Conservation (phyloP, 1,139 yeast species). For the Saccharomycopsis hybrid region DNA sequence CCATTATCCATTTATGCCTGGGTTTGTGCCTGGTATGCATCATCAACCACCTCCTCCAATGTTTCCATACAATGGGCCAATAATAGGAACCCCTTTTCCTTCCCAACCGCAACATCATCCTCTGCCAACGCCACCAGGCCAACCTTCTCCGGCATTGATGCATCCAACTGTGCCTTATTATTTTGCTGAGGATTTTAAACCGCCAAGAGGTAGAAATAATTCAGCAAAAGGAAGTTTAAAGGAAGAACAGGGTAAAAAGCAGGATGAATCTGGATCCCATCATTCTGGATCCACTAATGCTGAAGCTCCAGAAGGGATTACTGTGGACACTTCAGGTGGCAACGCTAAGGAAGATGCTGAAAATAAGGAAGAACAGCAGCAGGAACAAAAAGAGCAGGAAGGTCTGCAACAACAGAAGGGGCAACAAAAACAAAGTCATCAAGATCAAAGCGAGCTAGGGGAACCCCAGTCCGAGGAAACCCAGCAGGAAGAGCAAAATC, state of each 20-base stretch:
- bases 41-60: not conserved
- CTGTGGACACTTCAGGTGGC: not conserved
- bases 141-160: constrained; percentile 14
- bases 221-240: not conserved
- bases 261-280: not conserved
- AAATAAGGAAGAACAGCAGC: not conserved
- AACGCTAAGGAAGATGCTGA: not conserved
- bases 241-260: not conserved
- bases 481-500: not conserved
- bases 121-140: not conserved
- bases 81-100: constrained; percentile 21
- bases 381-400: not conserved
- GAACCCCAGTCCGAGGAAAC: not conserved
- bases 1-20: not conserved
- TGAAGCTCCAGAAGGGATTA: not conserved
- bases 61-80: constrained; percentile 5
- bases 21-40: not conserved
- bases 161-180: constrained; percentile 20
- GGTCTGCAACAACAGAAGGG: not conserved
- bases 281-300: not conserved
- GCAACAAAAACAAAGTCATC: not conserved
- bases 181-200: constrained; percentile 15
- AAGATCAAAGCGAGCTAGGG: not conserved
- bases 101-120: constrained; percentile 11
- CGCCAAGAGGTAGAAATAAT: too few relatives aligned